Base-by-base conservation (phyloP, 345 rosid species). In the Syzygium grande region DNA sequence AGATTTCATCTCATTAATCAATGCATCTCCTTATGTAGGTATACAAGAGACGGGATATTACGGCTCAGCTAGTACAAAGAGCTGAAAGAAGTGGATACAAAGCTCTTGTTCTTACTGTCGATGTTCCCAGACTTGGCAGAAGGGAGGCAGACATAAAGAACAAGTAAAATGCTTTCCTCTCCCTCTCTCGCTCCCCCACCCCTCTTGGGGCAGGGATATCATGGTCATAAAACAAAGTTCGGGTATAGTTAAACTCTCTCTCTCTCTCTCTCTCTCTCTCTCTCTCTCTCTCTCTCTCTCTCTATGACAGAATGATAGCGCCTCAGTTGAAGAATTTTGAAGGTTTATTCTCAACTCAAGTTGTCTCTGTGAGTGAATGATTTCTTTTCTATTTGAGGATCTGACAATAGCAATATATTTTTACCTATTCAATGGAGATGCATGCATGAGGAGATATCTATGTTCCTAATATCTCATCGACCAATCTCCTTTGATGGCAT, bases 91-190 rank as follows among this genome's bases (percentile, higher is more conserved):
- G 91, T 90, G 98, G 98, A 63, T 96, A 89, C 89, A 94, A 93
- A 91, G 99, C 99, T 78, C 92, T 96, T 61, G 97, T 97, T 84
- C 89, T 97, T 30, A 97, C 99, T 29, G 98, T 90, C 38, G 99
- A 97, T 95, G 88, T 88, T 91, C 99, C 99, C 55, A 93, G 91
- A 90, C 92, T 95, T 65, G 99, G 99, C 51, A 90, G 97, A 90
- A 95, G 97, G 90, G 98, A 97, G 91, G 94, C 96, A 30, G 97
- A 94, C 94, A 96, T 96, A 84, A 97, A 92, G 93, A 97, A 96
- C 91, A 95, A 92, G 98, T 96, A 84, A 88, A 73, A 83, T 61
- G 56, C 51, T 56, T 38, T 85, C 78, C 85, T 73, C 86, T 85
- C 51, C 51, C 63, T 52, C 51, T 88, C 88, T 52, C 7, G 27